Evolutionary conservation across 2,329 filamentous ascomycete species (phyloP).

Genomic region (Didymella exigua): DNA sequence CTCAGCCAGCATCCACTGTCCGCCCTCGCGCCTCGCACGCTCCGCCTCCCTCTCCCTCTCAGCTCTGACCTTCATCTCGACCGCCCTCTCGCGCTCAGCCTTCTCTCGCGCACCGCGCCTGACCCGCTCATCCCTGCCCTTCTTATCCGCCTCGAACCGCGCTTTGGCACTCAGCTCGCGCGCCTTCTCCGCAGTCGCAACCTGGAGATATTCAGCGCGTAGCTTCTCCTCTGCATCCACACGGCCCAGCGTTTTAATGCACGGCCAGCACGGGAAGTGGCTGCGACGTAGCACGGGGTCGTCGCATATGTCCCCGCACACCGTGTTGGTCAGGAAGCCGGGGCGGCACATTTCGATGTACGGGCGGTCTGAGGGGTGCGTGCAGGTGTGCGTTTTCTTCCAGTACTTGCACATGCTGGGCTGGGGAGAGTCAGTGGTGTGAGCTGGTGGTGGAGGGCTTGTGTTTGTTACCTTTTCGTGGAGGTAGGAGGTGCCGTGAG

Average conservation of each 20-base stretch:
- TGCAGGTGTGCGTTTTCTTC: slow-evolving; percentile 33
- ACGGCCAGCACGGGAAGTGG: slow-evolving; percentile 33
- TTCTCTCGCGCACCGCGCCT: slow-evolving; percentile 31
- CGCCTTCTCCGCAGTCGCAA: slow-evolving; percentile 13
- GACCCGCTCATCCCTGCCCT: slow-evolving; percentile 27
- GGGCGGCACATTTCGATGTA: slow-evolving; percentile 34
- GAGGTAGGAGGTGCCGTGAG: no score
- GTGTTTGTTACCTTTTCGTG: not conserved
- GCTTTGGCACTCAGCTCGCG: slow-evolving; percentile 15
- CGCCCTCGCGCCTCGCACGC: slow-evolving; percentile 26
- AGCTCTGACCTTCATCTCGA: slow-evolving; percentile 16
- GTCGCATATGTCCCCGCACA: slow-evolving; percentile 24
- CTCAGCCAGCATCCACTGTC: slow-evolving; percentile 27
- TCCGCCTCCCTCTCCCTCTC: slow-evolving; percentile 25
- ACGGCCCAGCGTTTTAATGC: slow-evolving; percentile 26
- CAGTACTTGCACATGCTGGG: slow-evolving; percentile 34
- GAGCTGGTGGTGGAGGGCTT: not conserved
- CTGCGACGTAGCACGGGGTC: slow-evolving; percentile 18
- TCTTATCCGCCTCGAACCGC: slow-evolving; percentile 19
- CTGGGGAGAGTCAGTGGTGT: not conserved
- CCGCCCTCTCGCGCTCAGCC: slow-evolving; percentile 28
- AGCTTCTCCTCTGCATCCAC: slow-evolving; percentile 13
- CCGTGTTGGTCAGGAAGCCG: slow-evolving; percentile 27
- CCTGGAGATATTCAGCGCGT: not conserved
- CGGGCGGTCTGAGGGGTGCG: slow-evolving; percentile 24